phyloP scores from a whole-genome alignment of 1,284 basidiomycete species.

The Sphagnurus paluster region DNA sequence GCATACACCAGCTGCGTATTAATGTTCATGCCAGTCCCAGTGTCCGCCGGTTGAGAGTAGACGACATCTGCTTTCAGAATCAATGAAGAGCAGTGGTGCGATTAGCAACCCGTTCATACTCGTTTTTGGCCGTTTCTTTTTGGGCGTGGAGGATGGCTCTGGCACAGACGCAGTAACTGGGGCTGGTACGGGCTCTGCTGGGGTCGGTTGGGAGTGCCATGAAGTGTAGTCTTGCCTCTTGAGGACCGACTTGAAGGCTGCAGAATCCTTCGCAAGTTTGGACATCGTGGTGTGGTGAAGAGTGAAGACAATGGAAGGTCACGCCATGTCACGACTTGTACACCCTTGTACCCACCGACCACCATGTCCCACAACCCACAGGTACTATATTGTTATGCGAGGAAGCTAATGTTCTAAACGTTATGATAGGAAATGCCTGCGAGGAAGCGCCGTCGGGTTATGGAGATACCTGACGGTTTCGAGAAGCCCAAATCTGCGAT shows the following conservation, averaged over 20 bases:
- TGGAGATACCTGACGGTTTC: slow-evolving; percentile 20
- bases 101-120: slow-evolving; percentile 42
- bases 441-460: slow-evolving; percentile 18
- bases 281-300: slow-evolving; percentile 47
- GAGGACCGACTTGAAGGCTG: slow-evolving; percentile 64
- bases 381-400: background rate
- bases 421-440: slow-evolving; percentile 13
- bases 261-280: slow-evolving; percentile 61
- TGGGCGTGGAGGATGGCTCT: slow-evolving; percentile 31
- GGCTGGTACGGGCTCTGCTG: slow-evolving; percentile 20
- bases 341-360: slow-evolving; percentile 1
- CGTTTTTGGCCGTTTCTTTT: slow-evolving; percentile 69
- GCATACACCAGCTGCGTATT: slow-evolving; percentile 88
- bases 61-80: slow-evolving; percentile 54
- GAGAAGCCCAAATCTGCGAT: slow-evolving; percentile 9
- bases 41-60: slow-evolving; percentile 84
- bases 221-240: slow-evolving; percentile 66
- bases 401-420: background rate
- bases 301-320: slow-evolving; percentile 8
- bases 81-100: slow-evolving; percentile 9
- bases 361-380: slow-evolving; percentile 10
- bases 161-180: slow-evolving; percentile 20
- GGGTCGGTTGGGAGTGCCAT: slow-evolving; percentile 66
- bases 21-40: slow-evolving; percentile 77
- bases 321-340: slow-evolving; percentile 17